Conservation (phyloP, 805 yeast species). For the Candida coleopterorum region DNA sequence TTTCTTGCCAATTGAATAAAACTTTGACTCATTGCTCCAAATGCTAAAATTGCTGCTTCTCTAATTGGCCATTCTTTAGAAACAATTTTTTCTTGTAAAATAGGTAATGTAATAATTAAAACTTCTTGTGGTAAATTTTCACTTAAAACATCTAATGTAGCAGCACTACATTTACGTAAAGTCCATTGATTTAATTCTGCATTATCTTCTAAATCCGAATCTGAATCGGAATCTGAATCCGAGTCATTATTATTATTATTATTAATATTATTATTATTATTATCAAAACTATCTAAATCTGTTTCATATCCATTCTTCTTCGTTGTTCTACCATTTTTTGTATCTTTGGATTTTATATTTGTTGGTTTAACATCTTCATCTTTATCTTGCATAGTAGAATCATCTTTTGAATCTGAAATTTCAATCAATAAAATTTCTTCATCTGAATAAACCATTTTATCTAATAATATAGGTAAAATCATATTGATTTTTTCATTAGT, state of each 20-base stretch:
- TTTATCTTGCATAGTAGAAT: slow-evolving; percentile 71
- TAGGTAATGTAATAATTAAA: slow-evolving; percentile 64
- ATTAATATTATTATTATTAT: background rate
- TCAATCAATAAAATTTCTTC: slow-evolving; percentile 67
- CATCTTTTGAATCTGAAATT: slow-evolving; percentile 65
- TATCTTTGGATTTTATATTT: slow-evolving; percentile 58
- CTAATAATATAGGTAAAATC: slow-evolving; percentile 73
- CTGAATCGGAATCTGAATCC: slow-evolving; percentile 48
- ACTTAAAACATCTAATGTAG: slow-evolving; percentile 82
- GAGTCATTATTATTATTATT: too few species aligned
- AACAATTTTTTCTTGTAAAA: slow-evolving; percentile 64
- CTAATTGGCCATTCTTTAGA: slow-evolving; percentile 81
- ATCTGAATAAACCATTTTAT: slow-evolving; percentile 84
- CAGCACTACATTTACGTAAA: slow-evolving; percentile 89
- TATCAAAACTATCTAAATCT: background rate
- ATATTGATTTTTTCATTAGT: slow-evolving; percentile 54
- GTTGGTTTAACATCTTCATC: slow-evolving; percentile 87
- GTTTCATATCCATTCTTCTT: slow-evolving; percentile 14
- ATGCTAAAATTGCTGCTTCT: slow-evolving; percentile 89
- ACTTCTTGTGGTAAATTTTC: slow-evolving; percentile 63
- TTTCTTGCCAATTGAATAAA: slow-evolving; percentile 67
- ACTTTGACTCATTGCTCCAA: slow-evolving; percentile 93
- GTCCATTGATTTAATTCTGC: slow-evolving; percentile 79
- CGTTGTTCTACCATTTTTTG: slow-evolving; percentile 18
- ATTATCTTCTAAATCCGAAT: slow-evolving; percentile 69